Evolutionary conservation across 2,329 filamentous ascomycete species (phyloP), one percentile per base, ranked within the genome.

Genomic region (Hirsutella minnesotensis): DNA sequence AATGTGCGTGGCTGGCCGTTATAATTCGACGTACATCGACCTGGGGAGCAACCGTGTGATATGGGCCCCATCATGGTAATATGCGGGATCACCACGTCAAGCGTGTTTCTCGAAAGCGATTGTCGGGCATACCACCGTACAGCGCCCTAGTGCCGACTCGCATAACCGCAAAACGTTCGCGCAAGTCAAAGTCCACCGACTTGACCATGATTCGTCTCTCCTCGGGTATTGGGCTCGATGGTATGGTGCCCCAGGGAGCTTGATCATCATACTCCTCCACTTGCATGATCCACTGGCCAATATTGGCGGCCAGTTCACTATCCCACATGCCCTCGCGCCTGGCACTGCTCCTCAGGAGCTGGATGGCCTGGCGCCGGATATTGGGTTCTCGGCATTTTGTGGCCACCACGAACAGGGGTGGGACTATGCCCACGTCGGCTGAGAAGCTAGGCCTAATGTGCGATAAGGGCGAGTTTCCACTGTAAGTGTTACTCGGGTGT

Each of bases 311-410:
- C 46, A 79, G 64, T 48, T 75, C 70, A 51, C 73, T 79, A 51
- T 85, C 79, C 80, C 80, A 84, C 69, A 83, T 79, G 19, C 76
- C 79, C 58, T 84, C 81, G 39, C 79, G 66, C 38, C 79, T 68
- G 8, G 77, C 72, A 52, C 73, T 78, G 49, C 69, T 75, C 40
- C 68, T 66, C 43, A 84, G 60, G 31, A 84, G 57, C 54, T 75
- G 67, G 35, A 83, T 77, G 8, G 80, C 79, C 47, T 75, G 72
- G 16, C 76, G 66, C 18, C 80, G 71, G 29, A 74, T 66, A 2
- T 62, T 50, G 0, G 71, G 68, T 46, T 81, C 72, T 10, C 78
- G 70, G 52, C 79, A 83, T 53, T 81, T 81, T 7, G 75, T 81
- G 7, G 75, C 79, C n/a, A 79, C 73, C 5, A 81, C 69, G 48